Evolutionary conservation across 2,329 filamentous ascomycete species (phyloP), one percentile per base, ranked within the genome.

Genomic region (Sporothrix pseudoabietina): DNA sequence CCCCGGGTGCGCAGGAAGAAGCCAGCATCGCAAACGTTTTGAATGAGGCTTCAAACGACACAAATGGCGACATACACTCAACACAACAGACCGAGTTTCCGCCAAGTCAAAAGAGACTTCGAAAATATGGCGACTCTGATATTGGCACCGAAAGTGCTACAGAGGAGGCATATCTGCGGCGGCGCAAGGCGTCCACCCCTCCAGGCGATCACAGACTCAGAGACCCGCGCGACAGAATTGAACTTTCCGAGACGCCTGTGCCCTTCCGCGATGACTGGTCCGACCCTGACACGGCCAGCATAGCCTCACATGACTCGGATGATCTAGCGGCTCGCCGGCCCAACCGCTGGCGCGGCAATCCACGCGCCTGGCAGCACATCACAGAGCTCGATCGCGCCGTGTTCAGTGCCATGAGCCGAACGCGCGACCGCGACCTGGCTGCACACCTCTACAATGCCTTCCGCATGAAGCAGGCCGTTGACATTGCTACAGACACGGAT

Each of bases 381-480:
- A 93, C 90, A 1, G 83, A 84, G 69, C 82, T 87, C 44, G 92
- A 94, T 74, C 86, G 91, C 16, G 85, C 86, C 8, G 85, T 92
- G 1, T 87, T 87, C 73, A 83, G 85, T 5, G 89, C 90, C 8
- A 83, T 97, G 72, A 87, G 91, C 73, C 85, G 88, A 63, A 79
- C 89, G 19, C 85, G 88, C 49, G 87, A 91, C 54, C 84, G 87
- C 71, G 91, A 98, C 79, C 83, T 98, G 12, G 85, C 88, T 0
- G 82, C 90, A 61, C 94, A 97, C 82, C 83, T 98, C 5, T 97
- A 93, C 82, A 93, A 96, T 80, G 86, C 91, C 0, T 91, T 91
- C 82, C 87, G 87, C 49, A 83, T 97, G 72, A 94, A 91, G 80
- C 82, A 83, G 49, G 82, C 86, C 3, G 65, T 19, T 3, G 76